These are phyloP conservation scores for Aspergillus amoenus DNA, from an alignment of 2,329 filamentous ascomycete species.

Conservation along the genomic window DNA sequence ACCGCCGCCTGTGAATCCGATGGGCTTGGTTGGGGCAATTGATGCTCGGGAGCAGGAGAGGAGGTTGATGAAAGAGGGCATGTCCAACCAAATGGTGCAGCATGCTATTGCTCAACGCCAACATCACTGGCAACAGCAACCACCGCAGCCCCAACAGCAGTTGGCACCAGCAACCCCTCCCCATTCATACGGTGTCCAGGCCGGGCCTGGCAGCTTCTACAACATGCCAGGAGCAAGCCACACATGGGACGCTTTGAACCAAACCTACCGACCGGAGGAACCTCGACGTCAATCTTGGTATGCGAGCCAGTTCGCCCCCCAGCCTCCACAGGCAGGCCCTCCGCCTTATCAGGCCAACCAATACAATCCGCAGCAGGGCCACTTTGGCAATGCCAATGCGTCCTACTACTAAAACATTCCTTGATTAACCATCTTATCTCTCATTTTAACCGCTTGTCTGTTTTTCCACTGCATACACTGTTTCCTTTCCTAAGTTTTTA, in stretches of 20 bases:
- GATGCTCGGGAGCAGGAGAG: slow-evolving; percentile 77
- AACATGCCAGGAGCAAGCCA: slow-evolving; percentile 36
- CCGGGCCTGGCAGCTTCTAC: slow-evolving; percentile 28
- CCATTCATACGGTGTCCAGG: slow-evolving; percentile 14
- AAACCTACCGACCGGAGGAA: slow-evolving; percentile 30
- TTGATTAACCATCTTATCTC: slow-evolving; percentile 3
- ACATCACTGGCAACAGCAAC: slow-evolving; percentile 50
- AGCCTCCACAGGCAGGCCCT: slow-evolving; percentile 23
- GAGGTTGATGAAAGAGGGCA: slow-evolving; percentile 66
- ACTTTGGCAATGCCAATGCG: slow-evolving; percentile 24
- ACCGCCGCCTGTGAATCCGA: slow-evolving; percentile 50
- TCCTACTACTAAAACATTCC: slow-evolving; percentile 20
- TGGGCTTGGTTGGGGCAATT: slow-evolving; percentile 74
- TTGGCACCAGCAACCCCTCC: slow-evolving; percentile 27
- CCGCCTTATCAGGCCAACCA: slow-evolving; percentile 29
- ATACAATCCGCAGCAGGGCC: slow-evolving; percentile 25
- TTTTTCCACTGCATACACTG: not conserved
- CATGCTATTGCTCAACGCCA: slow-evolving; percentile 70
- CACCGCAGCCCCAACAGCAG: slow-evolving; percentile 27
- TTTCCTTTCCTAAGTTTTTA: slow-evolving; percentile 1
- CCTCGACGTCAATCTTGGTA: slow-evolving; percentile 36
- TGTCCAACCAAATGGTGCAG: slow-evolving; percentile 69
- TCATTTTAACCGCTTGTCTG: not conserved
- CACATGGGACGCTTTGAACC: slow-evolving; percentile 39
- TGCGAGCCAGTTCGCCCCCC: slow-evolving; percentile 25